These are phyloP conservation scores for Chlorella sp. DNA, from an alignment of 139 green algal species.

Conservation along the genomic window DNA sequence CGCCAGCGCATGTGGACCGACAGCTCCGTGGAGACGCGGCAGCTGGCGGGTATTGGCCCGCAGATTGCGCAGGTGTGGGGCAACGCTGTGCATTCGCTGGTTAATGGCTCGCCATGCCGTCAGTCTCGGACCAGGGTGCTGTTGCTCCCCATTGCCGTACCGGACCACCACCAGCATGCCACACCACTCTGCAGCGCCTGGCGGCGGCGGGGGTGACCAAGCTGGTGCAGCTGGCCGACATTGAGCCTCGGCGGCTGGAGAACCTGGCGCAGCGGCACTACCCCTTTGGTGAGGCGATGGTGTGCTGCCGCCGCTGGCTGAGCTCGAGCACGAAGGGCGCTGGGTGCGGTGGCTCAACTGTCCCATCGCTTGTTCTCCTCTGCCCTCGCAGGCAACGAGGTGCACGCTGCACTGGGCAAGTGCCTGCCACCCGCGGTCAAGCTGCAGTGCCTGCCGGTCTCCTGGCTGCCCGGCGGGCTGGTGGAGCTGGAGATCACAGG, in stretches of 20 bases:
- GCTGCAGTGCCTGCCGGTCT: conserved; percentile 33
- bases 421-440: conserved; percentile 50
- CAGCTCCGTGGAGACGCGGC: conserved; percentile 39
- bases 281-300: conserved; percentile 59
- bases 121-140: too few species aligned
- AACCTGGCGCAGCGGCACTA: conserved; percentile 61
- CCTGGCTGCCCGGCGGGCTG: conserved; percentile 7
- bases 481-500: conserved; percentile 28
- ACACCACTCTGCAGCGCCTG: conserved; percentile 54
- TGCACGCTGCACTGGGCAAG: conserved; percentile 49
- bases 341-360: too few species aligned
- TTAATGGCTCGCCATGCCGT: too few species aligned
- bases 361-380: too few species aligned
- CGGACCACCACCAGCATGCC: too few species aligned
- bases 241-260: conserved; percentile 70
- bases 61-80: neutral
- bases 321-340: neutral
- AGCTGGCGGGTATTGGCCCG: conserved; percentile 30
- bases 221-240: conserved; percentile 45
- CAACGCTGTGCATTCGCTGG: too few species aligned
- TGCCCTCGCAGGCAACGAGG: conserved; percentile 48
- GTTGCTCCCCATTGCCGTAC: too few species aligned
- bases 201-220: conserved; percentile 54
- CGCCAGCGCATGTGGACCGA: conserved; percentile 68
- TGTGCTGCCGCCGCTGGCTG: neutral